phyloP scores from a whole-genome alignment of 768 basidiomycete genomes.

The Tephrocybe sp. region DNA sequence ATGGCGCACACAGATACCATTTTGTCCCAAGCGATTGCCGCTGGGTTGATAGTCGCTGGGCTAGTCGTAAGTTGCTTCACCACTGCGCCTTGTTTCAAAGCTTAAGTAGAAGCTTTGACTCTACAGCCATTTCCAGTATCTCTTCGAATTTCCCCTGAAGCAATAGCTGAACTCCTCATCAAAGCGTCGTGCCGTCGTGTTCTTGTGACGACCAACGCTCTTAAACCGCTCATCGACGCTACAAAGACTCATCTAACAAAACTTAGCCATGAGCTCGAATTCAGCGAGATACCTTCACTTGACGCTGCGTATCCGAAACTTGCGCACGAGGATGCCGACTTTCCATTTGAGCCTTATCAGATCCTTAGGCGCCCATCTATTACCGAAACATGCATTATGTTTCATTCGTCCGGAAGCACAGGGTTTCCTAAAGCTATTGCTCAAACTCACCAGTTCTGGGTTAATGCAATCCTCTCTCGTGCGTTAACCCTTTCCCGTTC shows the following conservation, averaged over 20 bases:
- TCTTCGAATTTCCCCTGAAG: slow-evolving; percentile 6
- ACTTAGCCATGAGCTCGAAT: slow-evolving; percentile 9
- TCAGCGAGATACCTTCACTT: slow-evolving; percentile 6
- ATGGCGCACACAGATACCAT: slow-evolving; percentile 25
- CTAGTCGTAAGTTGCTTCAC: slow-evolving; percentile 4
- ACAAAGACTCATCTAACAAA: slow-evolving; percentile 12
- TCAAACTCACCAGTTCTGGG: slow-evolving; percentile 17
- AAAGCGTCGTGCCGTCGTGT: neutral
- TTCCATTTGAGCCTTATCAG: slow-evolving; percentile 8
- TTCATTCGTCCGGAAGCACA: slow-evolving; percentile 39
- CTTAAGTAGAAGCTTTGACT: neutral
- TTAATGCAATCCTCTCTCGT: slow-evolving; percentile 23
- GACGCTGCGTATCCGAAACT: slow-evolving; percentile 8
- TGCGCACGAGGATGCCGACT: slow-evolving; percentile 4
- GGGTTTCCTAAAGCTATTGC: slow-evolving; percentile 33
- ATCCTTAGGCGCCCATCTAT: slow-evolving; percentile 1
- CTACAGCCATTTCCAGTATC: slow-evolving; percentile 28
- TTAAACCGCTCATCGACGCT: slow-evolving; percentile 15
- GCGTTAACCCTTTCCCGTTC: slow-evolving; percentile 4
- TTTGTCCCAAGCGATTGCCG: slow-evolving; percentile 32
- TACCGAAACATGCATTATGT: slow-evolving; percentile 20
- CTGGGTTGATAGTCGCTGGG: slow-evolving; percentile 28
- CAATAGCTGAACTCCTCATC: neutral
- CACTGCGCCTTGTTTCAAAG: neutral
- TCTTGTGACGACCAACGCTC: slow-evolving; percentile 17